phyloP scores from a whole-genome alignment of 1,284 basidiomycete genomes.

The Microbotryum lychnidis-dioicae region DNA sequence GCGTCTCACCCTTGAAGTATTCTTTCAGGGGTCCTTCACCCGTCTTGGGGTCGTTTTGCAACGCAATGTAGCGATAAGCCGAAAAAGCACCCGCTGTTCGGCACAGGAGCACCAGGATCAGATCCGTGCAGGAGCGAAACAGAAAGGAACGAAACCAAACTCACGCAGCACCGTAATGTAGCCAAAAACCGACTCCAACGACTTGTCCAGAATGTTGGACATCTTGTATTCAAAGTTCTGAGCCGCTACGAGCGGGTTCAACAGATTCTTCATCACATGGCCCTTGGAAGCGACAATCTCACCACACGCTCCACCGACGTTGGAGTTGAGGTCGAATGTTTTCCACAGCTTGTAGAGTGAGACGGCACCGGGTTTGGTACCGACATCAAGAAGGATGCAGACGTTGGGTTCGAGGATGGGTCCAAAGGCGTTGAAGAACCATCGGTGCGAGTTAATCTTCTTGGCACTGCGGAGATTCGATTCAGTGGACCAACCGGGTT shows the following conservation, averaged over 20 bases:
- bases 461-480: conserved; percentile 33
- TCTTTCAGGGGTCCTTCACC: conserved; percentile 85
- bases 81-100: conserved; percentile 65
- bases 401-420: conserved; percentile 62
- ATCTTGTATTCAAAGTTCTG: conserved; percentile 81
- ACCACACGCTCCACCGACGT: conserved; percentile 86
- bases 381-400: conserved; percentile 84
- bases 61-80: conserved; percentile 67
- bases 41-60: conserved; percentile 65
- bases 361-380: conserved; percentile 74
- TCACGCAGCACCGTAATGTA: conserved; percentile 80
- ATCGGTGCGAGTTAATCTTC: conserved; percentile 81
- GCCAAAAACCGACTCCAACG: conserved; percentile 65
- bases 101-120: background rate
- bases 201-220: conserved; percentile 48
- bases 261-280: conserved; percentile 55
- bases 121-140: no score
- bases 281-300: conserved; percentile 91
- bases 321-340: conserved; percentile 87
- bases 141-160: no score
- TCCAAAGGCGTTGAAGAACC: conserved; percentile 87
- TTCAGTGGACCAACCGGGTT: no score
- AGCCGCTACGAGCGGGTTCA: conserved; percentile 60
- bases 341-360: conserved; percentile 93
- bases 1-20: conserved; percentile 90